Evolutionary conservation across 148 eudicot genomes (phyloP), one percentile per base, ranked within the genome.

Genomic region (Heliamphora exappendiculata): DNA sequence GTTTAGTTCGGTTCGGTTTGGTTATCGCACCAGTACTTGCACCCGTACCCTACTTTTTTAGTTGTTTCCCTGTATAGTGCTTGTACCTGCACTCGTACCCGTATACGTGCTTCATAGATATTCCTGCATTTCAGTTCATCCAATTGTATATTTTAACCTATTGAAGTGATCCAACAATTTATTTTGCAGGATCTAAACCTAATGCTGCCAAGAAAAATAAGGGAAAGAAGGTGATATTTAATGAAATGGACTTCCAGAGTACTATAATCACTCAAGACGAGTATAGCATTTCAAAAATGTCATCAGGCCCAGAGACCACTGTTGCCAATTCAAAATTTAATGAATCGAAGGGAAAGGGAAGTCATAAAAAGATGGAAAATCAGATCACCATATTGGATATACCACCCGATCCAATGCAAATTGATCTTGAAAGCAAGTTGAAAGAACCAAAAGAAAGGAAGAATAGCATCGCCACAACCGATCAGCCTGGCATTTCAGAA

Each of bases 251-350:
- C 77, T 93, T 93, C 78, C 76, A 39, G 66, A 93, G 96, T 82
- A 58, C 84, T 74, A 85, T 91, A 73, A 88, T 93, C 39, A 84
- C 84, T 29, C 83, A 91, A 85, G 94, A 91, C 55, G 92, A 91
- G 78, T 91, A 89, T 58, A 85, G 67, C 79, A 78, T 87, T 77
- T 93, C 94, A 5, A 89, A 89, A 78, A 42, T 62, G 47, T 55
- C 79, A 45, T 60, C 78, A 17, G 73, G 63, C 49, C 64, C 75
- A 60, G 47, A 41, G 36, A 69, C 45, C 49, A 58, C 77, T 45
- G 83, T 57, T 78, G 60, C 83, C 26, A 45, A 77, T 66, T 79
- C 78, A 51, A 84, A 80, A 53, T 78, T 65, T 39, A 80, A 67
- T 77, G 82, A 59, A 41, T 55, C 67, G 5, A 80, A 81, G 24